These are phyloP conservation scores for Nakazawaea wyomingensis DNA, from an alignment of 805 yeast species.

Conservation along the genomic window DNA sequence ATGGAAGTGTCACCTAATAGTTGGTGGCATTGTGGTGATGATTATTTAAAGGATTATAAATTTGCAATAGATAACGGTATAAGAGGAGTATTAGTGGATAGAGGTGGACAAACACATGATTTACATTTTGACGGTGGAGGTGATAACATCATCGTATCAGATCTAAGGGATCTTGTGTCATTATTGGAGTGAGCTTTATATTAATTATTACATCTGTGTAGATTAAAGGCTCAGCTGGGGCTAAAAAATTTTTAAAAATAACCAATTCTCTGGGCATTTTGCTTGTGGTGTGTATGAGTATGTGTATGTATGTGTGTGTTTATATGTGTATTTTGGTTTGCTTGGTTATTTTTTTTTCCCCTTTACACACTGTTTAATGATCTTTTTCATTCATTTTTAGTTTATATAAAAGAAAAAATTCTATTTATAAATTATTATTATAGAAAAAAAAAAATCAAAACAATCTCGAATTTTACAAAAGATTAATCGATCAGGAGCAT, in stretches of 20 bases:
- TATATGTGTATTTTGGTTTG: too few species aligned
- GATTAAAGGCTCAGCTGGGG: neutral
- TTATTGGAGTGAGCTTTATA: too few species aligned
- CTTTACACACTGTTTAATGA: too few species aligned
- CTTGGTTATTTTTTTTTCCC: neutral
- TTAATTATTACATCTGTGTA: too few species aligned
- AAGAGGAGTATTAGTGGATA: conserved; percentile 53
- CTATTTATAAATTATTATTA: too few species aligned
- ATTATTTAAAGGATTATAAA: conserved; percentile 44
- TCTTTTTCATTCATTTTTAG: too few species aligned
- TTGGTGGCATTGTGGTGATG: conserved; percentile 70
- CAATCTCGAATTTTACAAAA: neutral
- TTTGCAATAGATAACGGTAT: conserved; percentile 55
- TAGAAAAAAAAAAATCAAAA: too few species aligned
- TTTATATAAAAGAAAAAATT: too few species aligned
- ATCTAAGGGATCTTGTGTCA: neutral
- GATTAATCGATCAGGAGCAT: too few species aligned
- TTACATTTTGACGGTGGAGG: neutral
- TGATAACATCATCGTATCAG: neutral
- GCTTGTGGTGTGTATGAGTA: too few species aligned
- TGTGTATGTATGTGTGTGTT: too few species aligned
- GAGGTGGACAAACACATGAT: conserved; percentile 19
- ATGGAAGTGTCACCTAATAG: conserved; percentile 14
- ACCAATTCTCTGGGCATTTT: neutral
- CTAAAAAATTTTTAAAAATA: too few species aligned